Base-by-base conservation (phyloP, 2,329 filamentous ascomycete genomes). In the Fusarium anthophilum region DNA sequence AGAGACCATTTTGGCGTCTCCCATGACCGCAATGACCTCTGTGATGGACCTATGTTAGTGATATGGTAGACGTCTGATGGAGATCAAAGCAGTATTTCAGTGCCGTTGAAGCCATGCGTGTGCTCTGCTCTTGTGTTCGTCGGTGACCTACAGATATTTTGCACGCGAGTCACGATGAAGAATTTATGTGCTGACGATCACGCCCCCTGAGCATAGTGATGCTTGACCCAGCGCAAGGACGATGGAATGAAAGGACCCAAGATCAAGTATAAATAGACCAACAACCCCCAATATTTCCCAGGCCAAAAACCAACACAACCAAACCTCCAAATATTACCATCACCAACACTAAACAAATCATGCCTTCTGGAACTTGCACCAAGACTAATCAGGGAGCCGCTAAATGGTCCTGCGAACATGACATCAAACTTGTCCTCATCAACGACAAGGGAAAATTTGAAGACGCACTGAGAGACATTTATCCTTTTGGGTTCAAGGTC, bases 161-260 rank as follows among this genome's bases (percentile, higher is more conserved):
- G 18, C 15, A 30, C 10, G 11, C 7, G 22, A 22, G n/a, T 26
- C 50, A 53, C 30, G 15, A 30, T 0, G 5, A 12, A 15, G 3
- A 32, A 17, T 5, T 32, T 3, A n/a, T 24, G 7, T 8, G 11
- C 9, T 7, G 8, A 35, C 8, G 9, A 37, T 26, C 32, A 37
- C 32, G 6, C 0, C n/a, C 32, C 3, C 18, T 18, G 4, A 15
- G 8, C 4, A 20, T 6, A 1, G 18, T 6, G 32, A 37, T 37
- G 18, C 13, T 5, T 1, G 18, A 26, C 5, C 13, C 18, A 15
- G 32, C 13, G 5, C 13, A 26, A 17, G 4, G 18, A 22, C 1
- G 3, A 53, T 26, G 4, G 4, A 11, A 6, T 18, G 9, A 38
- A 38, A 22, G 0, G 32, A 20, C 13, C 3, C 5, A 20, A 24